Base-by-base conservation (phyloP, 2,329 filamentous ascomycete genomes). In the Dactylellina haptotyla region DNA sequence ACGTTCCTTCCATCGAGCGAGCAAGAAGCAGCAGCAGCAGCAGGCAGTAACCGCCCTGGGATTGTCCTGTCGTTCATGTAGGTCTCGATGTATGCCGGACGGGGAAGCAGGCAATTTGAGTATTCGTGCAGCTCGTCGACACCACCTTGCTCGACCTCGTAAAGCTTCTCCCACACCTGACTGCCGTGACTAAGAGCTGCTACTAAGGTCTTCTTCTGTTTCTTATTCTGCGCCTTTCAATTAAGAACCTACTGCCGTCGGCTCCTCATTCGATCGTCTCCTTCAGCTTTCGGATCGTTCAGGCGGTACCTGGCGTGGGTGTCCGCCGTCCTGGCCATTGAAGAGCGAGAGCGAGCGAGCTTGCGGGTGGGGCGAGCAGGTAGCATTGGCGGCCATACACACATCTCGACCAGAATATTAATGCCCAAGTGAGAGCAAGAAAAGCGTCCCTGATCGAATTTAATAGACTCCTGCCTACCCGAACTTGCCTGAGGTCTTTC, bases 141-240 rank as follows among this genome's bases (percentile, higher is more conserved):
- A 67, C 53, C 53, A 51, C 34, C 32, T 59, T 53, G 54, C 41
- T 28, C 26, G n/a, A 59, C 56, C 64, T 69, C 64, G 64, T 69
- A 69, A 69, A 58, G 64, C 26, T 69, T 61, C 64, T 69, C 56
- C 64, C 64, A 69, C 64, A 69, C 64, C 64, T 25, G 23, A 54
- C 45, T 30, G 25, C 39, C 30, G 10, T 67, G 53, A 67, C 53
- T 53, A 58, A 67, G 58, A 51, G 25, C 30, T 23, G 46, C 25
- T 26, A 51, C 41, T 20, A 46, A 64, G 45, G 53, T 63, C 58
- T 25, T 25, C 30, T 56, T 23, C n/a, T 46, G 14, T 46, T 20
- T 46, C 14, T 23, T 41, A 12, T 41, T 16, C 5, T 16, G 6
- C 12, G 9, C 37, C n/a, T n/a, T n/a, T n/a, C n/a, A n/a, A n/a